Base-by-base conservation (phyloP, 2,329 filamentous ascomycete species). In the Shiraia bambusicola region DNA sequence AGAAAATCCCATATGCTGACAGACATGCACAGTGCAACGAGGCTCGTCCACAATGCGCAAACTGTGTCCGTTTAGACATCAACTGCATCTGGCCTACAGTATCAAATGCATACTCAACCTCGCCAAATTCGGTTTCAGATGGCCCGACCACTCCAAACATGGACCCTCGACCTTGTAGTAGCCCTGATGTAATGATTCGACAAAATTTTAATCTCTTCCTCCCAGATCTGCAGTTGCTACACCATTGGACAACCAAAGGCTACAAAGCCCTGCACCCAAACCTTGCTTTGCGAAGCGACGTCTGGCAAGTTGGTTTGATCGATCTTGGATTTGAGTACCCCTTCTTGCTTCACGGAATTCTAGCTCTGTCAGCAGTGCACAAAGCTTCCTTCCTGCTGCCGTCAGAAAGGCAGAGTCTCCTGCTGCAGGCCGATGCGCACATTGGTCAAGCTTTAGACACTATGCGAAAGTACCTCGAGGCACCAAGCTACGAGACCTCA, bases 41-140 rank as follows among this genome's bases (percentile, higher is more conserved):
- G 42, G 46, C 40, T 15, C 55, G 55, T 16, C 63, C 63, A 26
- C 52, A 57, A 28, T 66, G 63, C 34, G 54, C 45, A 5, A 65
- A 64, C 28, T 66, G 63, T 37, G 40, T 58, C 7, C 57, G 63
- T 25, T 32, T 65, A 8, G 56, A 63, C 11, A 63, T 64, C n/a
- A 44, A 49, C 14, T 66, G 63, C 37, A 58, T 52, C 6, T 66
- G 59, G 50, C 61, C 61, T 7, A 29, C 47, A 11, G 34, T 45
- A 12, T 25, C 43, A 7, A 52, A 58, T 14, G 46, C 53, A 14
- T 58, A 50, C 30, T 50, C 58, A 11, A 28, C 42, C 8, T 52
- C 56, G 34, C 45, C 50, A 3, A 51, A 56, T 4, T 47, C 44
- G 14, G 54, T 42, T 29, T 49, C 56, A 7, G 42, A 40, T 14